These are phyloP conservation scores for Gorgonomyces haynaldii DNA, from an alignment of 192 early-diverging fungal genomes.

Conservation along the genomic window DNA sequence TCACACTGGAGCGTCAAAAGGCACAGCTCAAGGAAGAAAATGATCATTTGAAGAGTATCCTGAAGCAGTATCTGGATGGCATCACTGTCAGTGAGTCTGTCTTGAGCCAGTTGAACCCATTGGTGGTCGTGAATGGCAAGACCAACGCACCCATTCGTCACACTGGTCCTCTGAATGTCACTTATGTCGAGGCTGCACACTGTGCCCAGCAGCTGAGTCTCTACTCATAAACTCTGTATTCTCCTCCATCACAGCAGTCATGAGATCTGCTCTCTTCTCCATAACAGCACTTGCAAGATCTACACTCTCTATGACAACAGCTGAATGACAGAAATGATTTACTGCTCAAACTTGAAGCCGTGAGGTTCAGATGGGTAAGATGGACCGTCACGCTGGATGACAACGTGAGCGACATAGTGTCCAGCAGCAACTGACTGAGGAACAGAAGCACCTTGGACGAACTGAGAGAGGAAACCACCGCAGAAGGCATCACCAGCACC, in stretches of 20 bases:
- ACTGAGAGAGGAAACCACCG: slow-evolving; percentile 83
- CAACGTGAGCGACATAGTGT: slow-evolving; percentile 79
- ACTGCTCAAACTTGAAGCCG: slow-evolving; percentile 12
- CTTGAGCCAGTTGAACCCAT: slow-evolving; percentile 36
- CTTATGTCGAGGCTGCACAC: slow-evolving; percentile 38
- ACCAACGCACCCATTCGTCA: slow-evolving; percentile 35
- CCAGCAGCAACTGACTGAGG: slow-evolving; percentile 71
- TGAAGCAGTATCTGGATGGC: slow-evolving; percentile 52
- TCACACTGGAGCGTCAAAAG: slow-evolving; percentile 33
- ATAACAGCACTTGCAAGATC: no score
- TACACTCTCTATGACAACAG: no score
- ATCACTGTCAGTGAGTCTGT: slow-evolving; percentile 42
- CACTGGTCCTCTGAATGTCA: slow-evolving; percentile 27
- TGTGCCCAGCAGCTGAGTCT: no score
- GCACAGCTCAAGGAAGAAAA: slow-evolving; percentile 39
- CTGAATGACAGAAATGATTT: no score
- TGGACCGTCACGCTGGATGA: slow-evolving; percentile 55
- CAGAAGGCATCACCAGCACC: slow-evolving; percentile 96
- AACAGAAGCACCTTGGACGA: slow-evolving; percentile 57
- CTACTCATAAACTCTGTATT: no score
- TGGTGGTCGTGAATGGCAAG: slow-evolving; percentile 47
- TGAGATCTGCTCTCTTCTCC: no score
- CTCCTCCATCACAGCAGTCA: no score
- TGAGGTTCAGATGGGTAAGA: slow-evolving; percentile 36
- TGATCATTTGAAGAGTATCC: slow-evolving; percentile 28